Conservation (phyloP, 164 flowering plant genomes). For the Kalanchoe fedtschenkoi region DNA sequence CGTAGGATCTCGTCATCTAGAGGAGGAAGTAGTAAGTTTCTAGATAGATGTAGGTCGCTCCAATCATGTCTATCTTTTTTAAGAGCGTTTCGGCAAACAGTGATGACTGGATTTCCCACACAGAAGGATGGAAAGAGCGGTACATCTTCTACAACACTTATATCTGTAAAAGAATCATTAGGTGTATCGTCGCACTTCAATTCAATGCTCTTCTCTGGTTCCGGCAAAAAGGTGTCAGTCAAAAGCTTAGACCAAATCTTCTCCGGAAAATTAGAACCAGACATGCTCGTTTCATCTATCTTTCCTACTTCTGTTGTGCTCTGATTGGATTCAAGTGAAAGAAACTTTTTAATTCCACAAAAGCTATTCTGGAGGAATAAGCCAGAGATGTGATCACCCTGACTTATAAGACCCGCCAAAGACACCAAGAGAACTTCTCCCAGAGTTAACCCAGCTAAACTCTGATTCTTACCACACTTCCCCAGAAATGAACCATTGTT, state of each 20-base stretch:
- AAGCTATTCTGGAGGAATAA: slow-evolving; percentile 36
- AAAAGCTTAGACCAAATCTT: slow-evolving; percentile 52
- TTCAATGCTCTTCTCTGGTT: slow-evolving; percentile 14
- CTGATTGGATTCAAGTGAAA: slow-evolving; percentile 13
- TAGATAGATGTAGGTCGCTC: slow-evolving; percentile 51
- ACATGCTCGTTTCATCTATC: slow-evolving; percentile 13
- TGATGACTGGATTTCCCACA: slow-evolving; percentile 70
- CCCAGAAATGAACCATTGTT: slow-evolving; percentile 7
- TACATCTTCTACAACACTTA: slow-evolving; percentile 14
- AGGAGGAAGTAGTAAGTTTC: slow-evolving; percentile 50
- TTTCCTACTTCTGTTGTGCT: slow-evolving; percentile 15
- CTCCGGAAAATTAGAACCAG: slow-evolving; percentile 20
- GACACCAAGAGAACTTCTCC: slow-evolving; percentile 74
- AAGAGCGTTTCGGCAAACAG: slow-evolving; percentile 43
- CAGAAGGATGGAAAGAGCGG: slow-evolving; percentile 29
- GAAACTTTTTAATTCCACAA: slow-evolving; percentile 10
- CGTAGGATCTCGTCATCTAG: slow-evolving; percentile 62
- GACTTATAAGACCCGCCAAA: slow-evolving; percentile 61
- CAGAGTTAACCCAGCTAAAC: slow-evolving; percentile 52
- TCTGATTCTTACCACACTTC: slow-evolving; percentile 12
- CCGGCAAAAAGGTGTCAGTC: slow-evolving; percentile 30
- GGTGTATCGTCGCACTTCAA: slow-evolving; percentile 12
- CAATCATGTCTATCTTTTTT: slow-evolving; percentile 28
- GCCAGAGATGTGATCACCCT: slow-evolving; percentile 57
- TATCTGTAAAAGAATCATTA: slow-evolving; percentile 5